Evolutionary conservation across 371 early-diverging fungal genomes (phyloP), one percentile per base, ranked within the genome.

Genomic region (Mortierella sp.): DNA sequence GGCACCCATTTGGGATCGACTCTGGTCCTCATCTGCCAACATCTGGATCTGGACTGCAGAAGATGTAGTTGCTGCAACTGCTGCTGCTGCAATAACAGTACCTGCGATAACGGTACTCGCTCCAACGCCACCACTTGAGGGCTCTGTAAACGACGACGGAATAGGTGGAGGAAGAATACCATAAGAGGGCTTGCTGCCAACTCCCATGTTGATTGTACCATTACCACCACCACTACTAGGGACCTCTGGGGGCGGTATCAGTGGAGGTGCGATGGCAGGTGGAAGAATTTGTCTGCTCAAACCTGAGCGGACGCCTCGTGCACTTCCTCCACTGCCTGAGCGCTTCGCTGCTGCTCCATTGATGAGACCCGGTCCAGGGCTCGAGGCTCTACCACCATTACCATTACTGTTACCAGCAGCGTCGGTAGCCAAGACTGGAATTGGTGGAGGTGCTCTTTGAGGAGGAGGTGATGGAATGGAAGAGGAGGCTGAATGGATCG

Each of bases 161-260:
- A 76, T 70, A 6, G 78, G 78, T 0, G 78, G 78, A 8, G 78
- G 78, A 24, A 76, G 19, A 31, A 76, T 70, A 3, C 70, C 70
- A 41, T 76, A 70, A 0, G 66, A 69, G 1, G 70, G 57, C 41
- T 70, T 70, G 34, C 53, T 43, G 3, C 46, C 72, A n/a, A 59
- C 11, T 1, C 34, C 49, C 4, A 41, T 28, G 21, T 3, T 50
- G 12, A 32, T 21, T 4, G 30, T 24, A 4, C 34, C 39, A 14
- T n/a, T n/a, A n/a, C n/a, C n/a, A n/a, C n/a, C n/a, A n/a, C n/a
- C n/a, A n/a, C n/a, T n/a, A n/a, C n/a, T n/a, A n/a, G 50, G 24
- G 15, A 50, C 28, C 14, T 47, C 58, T 19, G 65, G 65, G 9
- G 67, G 65, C 4, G 73, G 68, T 1, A 46, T 60, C 15, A 50